phyloP scores from a whole-genome alignment of 352 stramenopile species.

The Globisporangium okanoganense region DNA sequence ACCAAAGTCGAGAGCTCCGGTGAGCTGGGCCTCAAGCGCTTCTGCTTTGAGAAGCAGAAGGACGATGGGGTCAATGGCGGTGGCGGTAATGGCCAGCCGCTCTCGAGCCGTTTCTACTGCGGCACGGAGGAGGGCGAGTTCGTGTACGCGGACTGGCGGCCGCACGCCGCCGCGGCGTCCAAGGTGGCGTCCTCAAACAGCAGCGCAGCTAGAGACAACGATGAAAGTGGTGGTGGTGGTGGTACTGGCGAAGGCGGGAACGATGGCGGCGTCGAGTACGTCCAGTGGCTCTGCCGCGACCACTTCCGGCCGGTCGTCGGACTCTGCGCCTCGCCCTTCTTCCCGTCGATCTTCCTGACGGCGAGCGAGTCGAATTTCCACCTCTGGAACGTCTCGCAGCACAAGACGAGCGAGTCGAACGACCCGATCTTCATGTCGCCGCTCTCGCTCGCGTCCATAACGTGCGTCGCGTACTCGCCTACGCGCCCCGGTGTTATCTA shows the following conservation, averaged over 20 bases:
- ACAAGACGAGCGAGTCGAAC: conserved; percentile 30
- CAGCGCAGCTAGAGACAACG: conserved; percentile 14
- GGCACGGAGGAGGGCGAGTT: conserved; percentile 89
- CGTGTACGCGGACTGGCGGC: conserved; percentile 86
- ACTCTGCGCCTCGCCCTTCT: conserved; percentile 88
- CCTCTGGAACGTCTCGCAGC: conserved; percentile 86
- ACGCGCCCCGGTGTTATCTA: conserved; percentile 87
- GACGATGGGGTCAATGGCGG: conserved; percentile 28
- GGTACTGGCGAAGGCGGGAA: conserved; percentile 27
- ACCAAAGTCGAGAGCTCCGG: conserved; percentile 70
- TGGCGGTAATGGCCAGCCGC: conserved; percentile 1
- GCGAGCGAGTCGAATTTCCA: conserved; percentile 91
- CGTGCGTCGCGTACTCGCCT: conserved; percentile 85
- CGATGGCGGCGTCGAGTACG: conserved; percentile 84
- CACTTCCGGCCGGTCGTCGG: conserved; percentile 83
- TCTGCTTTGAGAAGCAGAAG: conserved; percentile 63
- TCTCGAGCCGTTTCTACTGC: conserved; percentile 78
- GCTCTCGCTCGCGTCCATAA: conserved; percentile 74
- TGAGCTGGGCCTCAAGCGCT: conserved; percentile 57
- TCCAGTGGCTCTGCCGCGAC: conserved; percentile 88
- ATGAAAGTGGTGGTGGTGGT: conserved; percentile 7
- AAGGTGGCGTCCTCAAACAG: not conserved
- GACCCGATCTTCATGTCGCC: conserved; percentile 87
- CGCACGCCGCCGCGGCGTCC: conserved; percentile 42
- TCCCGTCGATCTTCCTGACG: conserved; percentile 84